phyloP scores from a whole-genome alignment of 1,284 basidiomycete species.

The Naganishia sp. region DNA sequence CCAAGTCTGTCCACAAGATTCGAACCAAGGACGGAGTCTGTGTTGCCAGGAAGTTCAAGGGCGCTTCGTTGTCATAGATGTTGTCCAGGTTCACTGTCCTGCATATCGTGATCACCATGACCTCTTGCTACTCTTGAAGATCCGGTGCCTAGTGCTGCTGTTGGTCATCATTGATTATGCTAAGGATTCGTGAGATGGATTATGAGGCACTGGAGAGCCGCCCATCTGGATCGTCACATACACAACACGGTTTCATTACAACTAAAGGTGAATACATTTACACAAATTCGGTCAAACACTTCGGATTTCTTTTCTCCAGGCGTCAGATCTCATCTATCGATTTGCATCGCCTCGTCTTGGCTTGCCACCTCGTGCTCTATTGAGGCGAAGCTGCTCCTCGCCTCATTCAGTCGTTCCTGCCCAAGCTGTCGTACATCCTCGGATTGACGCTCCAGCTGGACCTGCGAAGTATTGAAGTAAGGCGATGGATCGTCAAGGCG shows the following conservation, averaged over 20 bases:
- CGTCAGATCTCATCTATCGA: not conserved
- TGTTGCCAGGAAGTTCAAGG: constrained; percentile 74
- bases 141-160: not conserved
- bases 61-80: constrained; percentile 77
- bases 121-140: not conserved
- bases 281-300: not conserved
- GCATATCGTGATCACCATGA: not conserved
- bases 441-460: constrained; percentile 6
- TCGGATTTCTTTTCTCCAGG: not conserved
- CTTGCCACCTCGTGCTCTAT: constrained; percentile 6
- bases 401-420: constrained; percentile 1
- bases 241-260: constrained; percentile 11
- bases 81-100: not conserved
- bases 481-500: too few species aligned
- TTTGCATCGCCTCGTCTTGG: constrained; percentile 9
- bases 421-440: not conserved
- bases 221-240: not conserved
- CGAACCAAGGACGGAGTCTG: constrained; percentile 81
- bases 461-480: not conserved
- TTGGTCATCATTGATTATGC: not conserved
- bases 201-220: too few species aligned
- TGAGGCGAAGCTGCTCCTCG: constrained; percentile 1
- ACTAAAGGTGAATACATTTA: not conserved
- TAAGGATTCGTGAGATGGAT: too few species aligned
- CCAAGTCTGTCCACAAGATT: constrained; percentile 78